phyloP scores from a whole-genome alignment of 2,329 filamentous ascomycete species.

The Furcasterigmium sp. region DNA sequence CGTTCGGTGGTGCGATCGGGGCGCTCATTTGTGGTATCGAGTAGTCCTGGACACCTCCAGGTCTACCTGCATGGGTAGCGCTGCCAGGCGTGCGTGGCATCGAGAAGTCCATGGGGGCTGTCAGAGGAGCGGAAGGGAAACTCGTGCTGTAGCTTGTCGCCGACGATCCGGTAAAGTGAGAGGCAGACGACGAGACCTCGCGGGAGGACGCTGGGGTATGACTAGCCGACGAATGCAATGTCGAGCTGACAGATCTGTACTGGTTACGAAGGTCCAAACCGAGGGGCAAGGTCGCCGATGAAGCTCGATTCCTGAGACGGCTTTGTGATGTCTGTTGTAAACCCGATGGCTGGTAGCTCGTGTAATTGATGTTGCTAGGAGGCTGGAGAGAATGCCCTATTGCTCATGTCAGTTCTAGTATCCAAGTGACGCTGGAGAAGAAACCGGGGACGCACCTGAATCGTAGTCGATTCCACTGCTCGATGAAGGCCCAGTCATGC shows the following conservation, averaged over 20 bases:
- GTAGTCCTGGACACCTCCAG: constrained; percentile 37
- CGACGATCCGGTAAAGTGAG: neutral
- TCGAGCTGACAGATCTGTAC: constrained; percentile 30
- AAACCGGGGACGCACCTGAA: constrained; percentile 43
- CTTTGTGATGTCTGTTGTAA: constrained; percentile 37
- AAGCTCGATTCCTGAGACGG: constrained; percentile 43
- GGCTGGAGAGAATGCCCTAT: constrained; percentile 42
- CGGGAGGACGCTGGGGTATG: constrained; percentile 19
- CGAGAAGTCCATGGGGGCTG: constrained; percentile 48
- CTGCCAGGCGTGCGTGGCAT: constrained; percentile 37
- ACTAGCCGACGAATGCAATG: constrained; percentile 20
- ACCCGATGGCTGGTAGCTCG: constrained; percentile 31
- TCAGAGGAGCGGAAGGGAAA: constrained; percentile 49
- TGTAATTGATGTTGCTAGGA: constrained; percentile 44
- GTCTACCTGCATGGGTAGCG: constrained; percentile 14
- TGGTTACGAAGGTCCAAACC: constrained; percentile 40
- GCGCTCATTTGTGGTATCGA: constrained; percentile 50
- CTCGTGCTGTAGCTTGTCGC: constrained; percentile 24
- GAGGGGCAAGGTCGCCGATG: constrained; percentile 40
- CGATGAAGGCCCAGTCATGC: constrained; percentile 31
- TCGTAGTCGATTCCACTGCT: constrained; percentile 43
- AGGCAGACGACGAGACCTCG: constrained; percentile 8
- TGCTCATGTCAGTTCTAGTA: constrained; percentile 16
- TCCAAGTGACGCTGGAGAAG: no score
- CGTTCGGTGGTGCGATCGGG: constrained; percentile 45